Evolutionary conservation across 306 rosid genomes (phyloP).

Genomic region (Medicago lupulina): DNA sequence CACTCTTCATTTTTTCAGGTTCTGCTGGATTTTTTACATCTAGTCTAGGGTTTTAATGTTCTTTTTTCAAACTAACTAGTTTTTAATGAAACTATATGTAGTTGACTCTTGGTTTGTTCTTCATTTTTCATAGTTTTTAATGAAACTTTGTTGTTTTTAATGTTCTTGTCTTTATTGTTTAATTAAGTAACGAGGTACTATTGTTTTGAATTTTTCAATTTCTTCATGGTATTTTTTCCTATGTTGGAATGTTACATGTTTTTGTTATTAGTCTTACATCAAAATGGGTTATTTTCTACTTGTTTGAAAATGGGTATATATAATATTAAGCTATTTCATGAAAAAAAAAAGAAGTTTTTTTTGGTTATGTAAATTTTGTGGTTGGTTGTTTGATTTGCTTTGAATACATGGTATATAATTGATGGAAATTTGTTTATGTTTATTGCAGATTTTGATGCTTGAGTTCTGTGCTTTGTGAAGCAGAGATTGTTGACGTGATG

Average conservation of each 20-base stretch:
- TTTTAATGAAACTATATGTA: constrained; percentile 29
- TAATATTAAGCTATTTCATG: constrained; percentile 4
- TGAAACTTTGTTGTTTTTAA: background rate
- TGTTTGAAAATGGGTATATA: background rate
- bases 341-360: constrained; percentile 14
- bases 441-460: constrained; percentile 49
- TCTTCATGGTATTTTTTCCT: background rate
- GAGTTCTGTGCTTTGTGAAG: constrained; percentile 39
- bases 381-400: constrained; percentile 20
- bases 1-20: constrained; percentile 37
- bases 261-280: background rate
- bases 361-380: background rate
- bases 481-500: constrained; percentile 50
- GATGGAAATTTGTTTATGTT: constrained; percentile 13
- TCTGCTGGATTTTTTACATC: background rate
- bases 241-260: background rate
- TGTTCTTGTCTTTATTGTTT: constrained; percentile 31
- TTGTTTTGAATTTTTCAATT: constrained; percentile 16
- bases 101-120: constrained; percentile 37
- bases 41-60: background rate
- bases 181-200: constrained; percentile 5
- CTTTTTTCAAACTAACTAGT: background rate
- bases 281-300: background rate
- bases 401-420: background rate
- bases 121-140: background rate